Conservation (phyloP, 2,329 filamentous ascomycete genomes). For the Diaporthe ampelina region DNA sequence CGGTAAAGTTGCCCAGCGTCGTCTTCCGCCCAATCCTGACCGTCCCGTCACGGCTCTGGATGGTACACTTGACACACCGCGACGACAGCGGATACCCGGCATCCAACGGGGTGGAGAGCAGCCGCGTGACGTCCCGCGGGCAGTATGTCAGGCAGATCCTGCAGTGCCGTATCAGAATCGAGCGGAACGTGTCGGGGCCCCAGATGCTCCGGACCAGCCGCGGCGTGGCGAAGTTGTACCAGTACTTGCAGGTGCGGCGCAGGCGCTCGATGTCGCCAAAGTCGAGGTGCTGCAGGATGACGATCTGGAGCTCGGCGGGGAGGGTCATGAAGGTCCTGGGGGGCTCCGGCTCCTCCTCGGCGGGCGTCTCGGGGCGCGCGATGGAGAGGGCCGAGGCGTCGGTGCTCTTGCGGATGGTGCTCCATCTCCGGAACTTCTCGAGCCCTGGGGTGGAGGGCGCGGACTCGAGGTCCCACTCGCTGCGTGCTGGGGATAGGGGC, state of each 20-base stretch:
- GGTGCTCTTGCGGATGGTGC: slow-evolving; percentile 31
- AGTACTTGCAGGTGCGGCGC: slow-evolving; percentile 56
- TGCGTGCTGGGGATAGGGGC: slow-evolving; percentile 31
- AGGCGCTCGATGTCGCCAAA: slow-evolving; percentile 60
- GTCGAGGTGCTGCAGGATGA: slow-evolving; percentile 56
- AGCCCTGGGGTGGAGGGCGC: slow-evolving; percentile 12
- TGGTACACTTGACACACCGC: slow-evolving; percentile 57
- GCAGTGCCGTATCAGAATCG: slow-evolving; percentile 52
- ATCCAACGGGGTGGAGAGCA: slow-evolving; percentile 50
- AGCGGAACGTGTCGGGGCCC: slow-evolving; percentile 48
- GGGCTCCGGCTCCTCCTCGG: neutral
- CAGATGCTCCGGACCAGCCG: slow-evolving; percentile 54
- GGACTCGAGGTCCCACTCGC: slow-evolving; percentile 32
- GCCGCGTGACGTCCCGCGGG: slow-evolving; percentile 47
- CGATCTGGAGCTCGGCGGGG: slow-evolving; percentile 58
- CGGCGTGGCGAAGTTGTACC: slow-evolving; percentile 53
- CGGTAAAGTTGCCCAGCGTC: slow-evolving; percentile 52
- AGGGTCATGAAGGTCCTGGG: slow-evolving; percentile 51
- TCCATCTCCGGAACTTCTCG: slow-evolving; percentile 32
- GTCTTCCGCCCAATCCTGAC: slow-evolving; percentile 55
- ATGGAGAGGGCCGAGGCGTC: neutral
- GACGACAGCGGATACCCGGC: slow-evolving; percentile 55
- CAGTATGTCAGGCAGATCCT: slow-evolving; percentile 54
- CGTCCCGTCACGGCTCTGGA: slow-evolving; percentile 51
- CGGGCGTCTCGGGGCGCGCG: neutral